phyloP scores from a whole-genome alignment of 768 basidiomycete genomes.

The Lentinula raphanica region DNA sequence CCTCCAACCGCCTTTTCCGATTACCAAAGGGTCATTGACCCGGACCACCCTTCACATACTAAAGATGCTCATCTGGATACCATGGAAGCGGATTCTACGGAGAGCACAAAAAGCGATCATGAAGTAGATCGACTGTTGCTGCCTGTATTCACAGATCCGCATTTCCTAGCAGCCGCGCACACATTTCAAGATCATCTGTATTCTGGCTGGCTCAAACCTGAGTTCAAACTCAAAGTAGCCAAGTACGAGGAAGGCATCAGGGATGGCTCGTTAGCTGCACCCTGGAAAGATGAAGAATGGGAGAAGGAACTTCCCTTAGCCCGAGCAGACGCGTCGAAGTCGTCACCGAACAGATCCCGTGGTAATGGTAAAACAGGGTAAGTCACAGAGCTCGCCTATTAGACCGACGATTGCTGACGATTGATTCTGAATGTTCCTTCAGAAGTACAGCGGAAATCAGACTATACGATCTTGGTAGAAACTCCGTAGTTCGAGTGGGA shows the following conservation, averaged over 20 bases:
- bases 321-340: slow-evolving; percentile 7
- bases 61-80: slow-evolving; percentile 2
- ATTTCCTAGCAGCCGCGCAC: slow-evolving; percentile 48
- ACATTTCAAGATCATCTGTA: slow-evolving; percentile 60
- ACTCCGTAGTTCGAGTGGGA: slow-evolving; percentile 40
- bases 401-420: too few relatives aligned
- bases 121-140: slow-evolving; percentile 25
- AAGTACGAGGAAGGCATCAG: slow-evolving; percentile 39
- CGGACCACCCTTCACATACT: slow-evolving; percentile 31
- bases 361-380: slow-evolving; percentile 29
- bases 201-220: slow-evolving; percentile 43
- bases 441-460: slow-evolving; percentile 41
- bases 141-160: slow-evolving; percentile 43
- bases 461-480: slow-evolving; percentile 39
- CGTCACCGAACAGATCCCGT: background rate
- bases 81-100: slow-evolving; percentile 16
- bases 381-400: slow-evolving; percentile 8
- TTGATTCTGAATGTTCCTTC: background rate
- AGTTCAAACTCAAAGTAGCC: slow-evolving; percentile 35
- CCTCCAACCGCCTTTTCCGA: slow-evolving; percentile 41
- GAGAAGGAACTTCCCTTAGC: slow-evolving; percentile 32
- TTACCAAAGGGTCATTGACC: slow-evolving; percentile 26
- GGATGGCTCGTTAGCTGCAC: slow-evolving; percentile 43
- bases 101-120: background rate
- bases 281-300: slow-evolving; percentile 67